A percentile compares a stretch with the other conserved stretches of the same genome.
phyloP scores from a whole-genome alignment of 176 grass and related monocot genomes.

The Lolium rigidum region DNA sequence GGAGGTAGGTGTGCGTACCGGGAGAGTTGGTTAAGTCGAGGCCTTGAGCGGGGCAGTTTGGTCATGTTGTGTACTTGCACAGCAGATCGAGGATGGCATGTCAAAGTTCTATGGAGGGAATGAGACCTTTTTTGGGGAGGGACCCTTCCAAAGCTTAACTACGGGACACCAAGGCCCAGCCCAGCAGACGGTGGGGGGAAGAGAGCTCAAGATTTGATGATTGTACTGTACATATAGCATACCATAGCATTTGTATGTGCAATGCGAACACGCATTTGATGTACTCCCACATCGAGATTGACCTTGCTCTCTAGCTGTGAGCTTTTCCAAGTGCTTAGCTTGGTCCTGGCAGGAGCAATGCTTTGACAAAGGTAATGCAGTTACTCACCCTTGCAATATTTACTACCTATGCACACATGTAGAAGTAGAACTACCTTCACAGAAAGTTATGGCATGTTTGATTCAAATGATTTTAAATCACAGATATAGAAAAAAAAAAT shows the following conservation, averaged over 20 bases:
- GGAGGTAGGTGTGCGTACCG: neutral
- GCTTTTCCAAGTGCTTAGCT: neutral
- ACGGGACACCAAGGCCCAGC: neutral
- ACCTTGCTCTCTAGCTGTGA: neutral
- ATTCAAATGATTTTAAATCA: no score
- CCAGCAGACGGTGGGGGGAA: neutral
- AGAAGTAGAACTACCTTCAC: no score
- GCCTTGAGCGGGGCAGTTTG: constrained; percentile 36
- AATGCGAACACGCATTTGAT: neutral
- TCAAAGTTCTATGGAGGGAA: constrained; percentile 45
- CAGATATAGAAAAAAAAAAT: no score
- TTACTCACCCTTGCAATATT: neutral
- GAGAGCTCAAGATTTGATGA: neutral
- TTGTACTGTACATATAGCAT: neutral
- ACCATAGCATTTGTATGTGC: neutral
- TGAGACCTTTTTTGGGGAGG: constrained; percentile 36
- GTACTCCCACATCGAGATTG: neutral
- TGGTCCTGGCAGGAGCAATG: neutral
- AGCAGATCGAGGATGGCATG: constrained; percentile 15
- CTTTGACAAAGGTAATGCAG: neutral
- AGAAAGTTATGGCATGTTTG: no score
- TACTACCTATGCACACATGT: no score
- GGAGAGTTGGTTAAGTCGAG: constrained; percentile 32
- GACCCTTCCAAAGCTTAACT: constrained; percentile 37
- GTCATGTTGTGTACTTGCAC: constrained; percentile 34